These are phyloP conservation scores for Thraustochytrium sp. DNA, from an alignment of 352 stramenopile genomes.

Conservation along the genomic window DNA sequence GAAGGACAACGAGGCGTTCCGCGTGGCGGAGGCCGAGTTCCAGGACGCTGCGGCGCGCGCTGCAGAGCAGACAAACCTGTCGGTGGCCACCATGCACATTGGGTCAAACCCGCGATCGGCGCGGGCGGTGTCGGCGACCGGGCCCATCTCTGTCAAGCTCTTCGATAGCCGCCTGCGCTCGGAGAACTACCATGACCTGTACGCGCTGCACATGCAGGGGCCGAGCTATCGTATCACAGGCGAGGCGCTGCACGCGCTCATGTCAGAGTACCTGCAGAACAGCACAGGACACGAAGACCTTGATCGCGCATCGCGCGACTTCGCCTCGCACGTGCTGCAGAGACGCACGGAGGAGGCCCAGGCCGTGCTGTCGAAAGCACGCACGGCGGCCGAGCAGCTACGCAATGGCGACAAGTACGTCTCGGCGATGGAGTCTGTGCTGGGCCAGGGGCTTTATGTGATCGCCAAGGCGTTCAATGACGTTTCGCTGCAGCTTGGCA, in stretches of 20 bases:
- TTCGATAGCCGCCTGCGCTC: conserved; percentile 1
- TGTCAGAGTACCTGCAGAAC: conserved; percentile 7
- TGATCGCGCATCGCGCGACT: neutral
- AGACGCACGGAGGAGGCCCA: neutral
- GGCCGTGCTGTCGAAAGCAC: neutral
- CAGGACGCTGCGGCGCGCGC: neutral
- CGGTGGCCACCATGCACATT: neutral
- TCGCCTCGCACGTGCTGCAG: neutral
- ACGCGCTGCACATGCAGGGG: conserved; percentile 12
- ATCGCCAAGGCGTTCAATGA: conserved; percentile 27
- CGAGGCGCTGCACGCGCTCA: neutral
- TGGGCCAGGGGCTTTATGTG: neutral
- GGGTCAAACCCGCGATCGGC: neutral
- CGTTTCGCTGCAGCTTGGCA: conserved; percentile 12
- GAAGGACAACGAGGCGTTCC: neutral
- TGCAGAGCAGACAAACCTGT: neutral
- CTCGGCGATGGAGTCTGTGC: neutral
- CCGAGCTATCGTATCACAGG: neutral
- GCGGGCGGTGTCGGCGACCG: neutral
- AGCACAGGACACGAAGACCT: conserved; percentile 6
- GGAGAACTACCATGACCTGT: conserved; percentile 30
- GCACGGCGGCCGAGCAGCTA: neutral
- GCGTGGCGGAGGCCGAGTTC: neutral
- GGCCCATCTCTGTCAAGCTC: conserved; percentile 35
- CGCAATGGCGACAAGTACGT: neutral